These are phyloP conservation scores for Thinopyrum elongatum DNA, from an alignment of 176 grass and related monocot species.

Conservation along the genomic window DNA sequence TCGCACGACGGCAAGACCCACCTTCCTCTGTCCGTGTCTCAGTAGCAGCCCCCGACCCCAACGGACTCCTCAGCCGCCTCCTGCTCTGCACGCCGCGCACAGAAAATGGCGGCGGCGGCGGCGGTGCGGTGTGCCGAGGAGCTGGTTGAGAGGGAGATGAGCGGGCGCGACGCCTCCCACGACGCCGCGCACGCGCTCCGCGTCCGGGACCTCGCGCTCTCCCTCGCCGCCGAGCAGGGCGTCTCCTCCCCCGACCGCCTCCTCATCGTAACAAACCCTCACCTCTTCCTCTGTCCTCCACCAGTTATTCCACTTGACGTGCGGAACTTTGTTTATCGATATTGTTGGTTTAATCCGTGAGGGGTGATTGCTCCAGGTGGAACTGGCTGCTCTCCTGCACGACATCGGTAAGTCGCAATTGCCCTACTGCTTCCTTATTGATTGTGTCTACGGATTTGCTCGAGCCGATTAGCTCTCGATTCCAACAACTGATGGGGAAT, in stretches of 20 bases:
- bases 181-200: conserved; percentile 86
- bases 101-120: conserved; percentile 23
- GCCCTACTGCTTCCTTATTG: not conserved
- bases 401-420: conserved; percentile 58
- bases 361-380: conserved; percentile 54
- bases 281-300: not conserved
- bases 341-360: not conserved
- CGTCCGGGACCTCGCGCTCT: conserved; percentile 88
- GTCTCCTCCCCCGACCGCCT: conserved; percentile 49
- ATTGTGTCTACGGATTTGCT: not conserved
- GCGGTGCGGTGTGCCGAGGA: conserved; percentile 67
- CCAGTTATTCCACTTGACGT: not conserved
- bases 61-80: not conserved
- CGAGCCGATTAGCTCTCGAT: not conserved
- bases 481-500: not conserved
- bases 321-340: not conserved
- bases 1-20: not conserved
- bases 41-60: not conserved
- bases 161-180: conserved; percentile 82
- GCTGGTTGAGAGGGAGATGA: conserved; percentile 69
- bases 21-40: not conserved
- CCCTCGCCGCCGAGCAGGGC: conserved; percentile 72
- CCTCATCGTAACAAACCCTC: conserved; percentile 46
- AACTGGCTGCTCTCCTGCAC: conserved; percentile 85
- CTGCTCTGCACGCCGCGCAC: not conserved